A percentile compares a stretch with the other conserved stretches of the same genome.
These are phyloP conservation scores for Candida loeiensis DNA, from an alignment of 805 yeast genomes.

Conservation along the genomic window DNA sequence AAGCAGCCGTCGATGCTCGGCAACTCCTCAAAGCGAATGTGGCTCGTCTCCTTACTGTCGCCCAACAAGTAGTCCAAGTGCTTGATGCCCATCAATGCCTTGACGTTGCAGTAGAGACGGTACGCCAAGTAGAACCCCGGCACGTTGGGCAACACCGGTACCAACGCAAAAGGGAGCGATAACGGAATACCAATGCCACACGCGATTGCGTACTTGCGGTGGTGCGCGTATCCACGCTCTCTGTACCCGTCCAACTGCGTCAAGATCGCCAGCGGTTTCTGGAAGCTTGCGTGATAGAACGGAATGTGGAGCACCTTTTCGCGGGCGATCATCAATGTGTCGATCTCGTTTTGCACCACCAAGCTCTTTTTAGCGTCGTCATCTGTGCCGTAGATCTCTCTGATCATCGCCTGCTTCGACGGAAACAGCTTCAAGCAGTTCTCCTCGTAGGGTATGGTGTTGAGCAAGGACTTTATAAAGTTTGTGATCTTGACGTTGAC, in stretches of 20 bases:
- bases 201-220: conserved; percentile 50
- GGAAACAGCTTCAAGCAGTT: conserved; percentile 74
- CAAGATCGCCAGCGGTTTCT: conserved; percentile 28
- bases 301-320: conserved; percentile 39
- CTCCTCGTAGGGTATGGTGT: conserved; percentile 77
- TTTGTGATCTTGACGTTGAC: conserved; percentile 59
- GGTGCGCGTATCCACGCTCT: conserved; percentile 45
- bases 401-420: conserved; percentile 53
- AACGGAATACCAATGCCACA: conserved; percentile 67
- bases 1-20: conserved; percentile 18
- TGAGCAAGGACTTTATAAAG: conserved; percentile 50
- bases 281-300: conserved; percentile 37
- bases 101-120: conserved; percentile 79
- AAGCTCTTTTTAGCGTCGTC: conserved; percentile 7
- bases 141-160: conserved; percentile 87
- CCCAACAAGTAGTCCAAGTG: conserved; percentile 58
- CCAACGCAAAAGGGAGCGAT: conserved; percentile 70
- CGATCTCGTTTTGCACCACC: conserved; percentile 26
- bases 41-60: conserved; percentile 27
- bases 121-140: conserved; percentile 87
- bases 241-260: conserved; percentile 43
- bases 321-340: conserved; percentile 21
- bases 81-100: conserved; percentile 70
- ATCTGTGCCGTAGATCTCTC: conserved; percentile 37
- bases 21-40: conserved; percentile 18